Evolutionary conservation across 1,284 basidiomycete genomes (phyloP), one percentile per base, ranked within the genome.

Genomic region (Cutaneotrichosporon dermatis): DNA sequence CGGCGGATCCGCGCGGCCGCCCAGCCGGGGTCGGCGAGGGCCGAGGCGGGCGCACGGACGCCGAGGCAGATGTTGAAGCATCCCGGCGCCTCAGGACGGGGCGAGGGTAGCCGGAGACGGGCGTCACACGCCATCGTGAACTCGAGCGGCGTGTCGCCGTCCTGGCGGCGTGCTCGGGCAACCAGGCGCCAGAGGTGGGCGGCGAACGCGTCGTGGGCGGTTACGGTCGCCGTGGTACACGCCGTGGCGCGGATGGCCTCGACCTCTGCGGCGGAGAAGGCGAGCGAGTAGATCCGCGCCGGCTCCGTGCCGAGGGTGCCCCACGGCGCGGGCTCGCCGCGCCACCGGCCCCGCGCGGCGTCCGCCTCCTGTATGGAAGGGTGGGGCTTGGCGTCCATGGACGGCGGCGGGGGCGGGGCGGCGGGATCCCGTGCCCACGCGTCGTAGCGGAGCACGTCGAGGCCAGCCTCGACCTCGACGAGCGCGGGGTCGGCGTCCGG

Each of bases 161-260:
- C 57, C 16, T 74, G 57, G 1, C 61, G 61, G 6, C 77, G 73
- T 4, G 79, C 79, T 45, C 76, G 76, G 41, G 77, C 70, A 49
- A 81, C 68, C 35, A 75, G 63, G 3, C 66, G 60, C 80, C 80
- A 82, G 13, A 82, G 54, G 65, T 81, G 79, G 1, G 79, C 78
- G 9, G 79, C 73, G 33, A 82, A 71, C 1, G 80, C 76, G 65
- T 82, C 81, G n/a, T 81, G 73, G 54, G 75, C 74, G 59, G 77
- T 80, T 5, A 65, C n/a, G 13, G 3, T 35, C 11, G 16, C 43
- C 25, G 2, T 1, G 2, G 46, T 25, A 9, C 33, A 33, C 10
- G 46, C 41, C 45, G 16, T 10, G 6, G 51, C 48, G 35, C 50
- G 78, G 51, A 82, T 79, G 13, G 65, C 58, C 4, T 74, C 59